Evolutionary conservation across 371 early-diverging fungal species (phyloP).

Genomic region (Apophysomyces ossiformis): DNA sequence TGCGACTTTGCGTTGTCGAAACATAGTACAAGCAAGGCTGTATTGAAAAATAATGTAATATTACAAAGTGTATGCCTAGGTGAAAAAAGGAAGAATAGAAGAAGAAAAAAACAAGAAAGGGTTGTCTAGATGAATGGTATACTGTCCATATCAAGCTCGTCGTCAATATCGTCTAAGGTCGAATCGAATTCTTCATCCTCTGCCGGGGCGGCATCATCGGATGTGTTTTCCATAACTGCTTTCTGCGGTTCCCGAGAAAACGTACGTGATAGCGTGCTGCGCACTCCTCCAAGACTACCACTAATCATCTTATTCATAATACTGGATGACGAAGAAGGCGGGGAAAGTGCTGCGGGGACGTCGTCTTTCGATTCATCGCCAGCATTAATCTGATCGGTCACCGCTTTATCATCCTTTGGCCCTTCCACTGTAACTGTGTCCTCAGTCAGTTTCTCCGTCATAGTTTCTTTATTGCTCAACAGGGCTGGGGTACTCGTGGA

Average conservation of each 20-base stretch:
- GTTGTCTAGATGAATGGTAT: slow-evolving; percentile 52
- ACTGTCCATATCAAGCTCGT: slow-evolving; percentile 60
- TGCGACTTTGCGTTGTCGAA: no score
- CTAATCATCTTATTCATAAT: slow-evolving; percentile 34
- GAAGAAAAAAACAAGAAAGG: not conserved
- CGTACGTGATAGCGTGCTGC: slow-evolving; percentile 43
- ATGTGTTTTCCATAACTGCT: slow-evolving; percentile 12
- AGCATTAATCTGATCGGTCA: slow-evolving; percentile 16
- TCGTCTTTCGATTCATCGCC: slow-evolving; percentile 9
- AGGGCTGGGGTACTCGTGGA: slow-evolving; percentile 25
- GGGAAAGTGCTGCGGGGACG: slow-evolving; percentile 4
- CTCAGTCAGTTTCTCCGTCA: slow-evolving; percentile 13
- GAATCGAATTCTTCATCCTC: slow-evolving; percentile 31
- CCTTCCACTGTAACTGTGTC: not conserved
- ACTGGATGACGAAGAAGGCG: slow-evolving; percentile 18
- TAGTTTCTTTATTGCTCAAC: slow-evolving; percentile 9
- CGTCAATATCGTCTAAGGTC: slow-evolving; percentile 45
- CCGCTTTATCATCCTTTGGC: slow-evolving; percentile 7
- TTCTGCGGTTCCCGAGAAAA: slow-evolving; percentile 21
- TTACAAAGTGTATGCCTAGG: slow-evolving; percentile 1
- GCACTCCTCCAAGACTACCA: slow-evolving; percentile 30
- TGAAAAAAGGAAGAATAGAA: not conserved
- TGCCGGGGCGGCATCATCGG: slow-evolving; percentile 2
- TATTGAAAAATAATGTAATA: not conserved
- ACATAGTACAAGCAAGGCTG: no score